Conservation (phyloP, 805 yeast genomes). For the Myxozyma geophila region DNA sequence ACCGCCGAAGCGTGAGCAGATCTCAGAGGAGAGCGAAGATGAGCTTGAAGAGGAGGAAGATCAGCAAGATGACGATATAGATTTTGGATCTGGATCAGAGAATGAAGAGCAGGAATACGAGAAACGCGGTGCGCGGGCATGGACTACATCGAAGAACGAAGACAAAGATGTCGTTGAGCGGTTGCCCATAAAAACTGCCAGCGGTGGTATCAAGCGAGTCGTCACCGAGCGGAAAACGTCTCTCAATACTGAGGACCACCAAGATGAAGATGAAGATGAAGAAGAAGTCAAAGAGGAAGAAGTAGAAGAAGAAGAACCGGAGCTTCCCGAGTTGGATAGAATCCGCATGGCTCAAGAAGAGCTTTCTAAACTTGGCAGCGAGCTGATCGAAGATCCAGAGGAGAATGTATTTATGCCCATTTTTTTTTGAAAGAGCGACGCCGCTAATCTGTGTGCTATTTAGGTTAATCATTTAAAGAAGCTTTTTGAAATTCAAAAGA, state of each 20-base stretch:
- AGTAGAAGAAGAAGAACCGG: conserved; percentile 50
- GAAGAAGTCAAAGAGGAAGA: conserved; percentile 41
- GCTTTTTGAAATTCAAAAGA: neutral
- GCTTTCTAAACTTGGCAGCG: conserved; percentile 78
- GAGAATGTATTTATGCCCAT: conserved; percentile 62
- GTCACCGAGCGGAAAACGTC: conserved; percentile 36
- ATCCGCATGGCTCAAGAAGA: conserved; percentile 73
- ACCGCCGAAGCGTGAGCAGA: neutral
- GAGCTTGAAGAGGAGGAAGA: neutral
- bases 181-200: conserved; percentile 75
- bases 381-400: conserved; percentile 85
- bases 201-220: conserved; percentile 77
- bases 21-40: conserved; percentile 1
- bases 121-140: conserved; percentile 60
- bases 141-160: conserved; percentile 41
- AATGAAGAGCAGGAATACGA: conserved; percentile 83
- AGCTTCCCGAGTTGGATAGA: conserved; percentile 56
- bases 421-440: neutral
- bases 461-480: conserved; percentile 15
- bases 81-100: conserved; percentile 45
- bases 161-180: conserved; percentile 61
- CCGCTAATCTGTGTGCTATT: neutral
- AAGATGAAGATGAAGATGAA: conserved; percentile 44
- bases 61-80: conserved; percentile 2
- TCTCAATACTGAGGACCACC: conserved; percentile 31